phyloP scores from a whole-genome alignment of 75 land plant species.

The Cryptomeria japonica region DNA sequence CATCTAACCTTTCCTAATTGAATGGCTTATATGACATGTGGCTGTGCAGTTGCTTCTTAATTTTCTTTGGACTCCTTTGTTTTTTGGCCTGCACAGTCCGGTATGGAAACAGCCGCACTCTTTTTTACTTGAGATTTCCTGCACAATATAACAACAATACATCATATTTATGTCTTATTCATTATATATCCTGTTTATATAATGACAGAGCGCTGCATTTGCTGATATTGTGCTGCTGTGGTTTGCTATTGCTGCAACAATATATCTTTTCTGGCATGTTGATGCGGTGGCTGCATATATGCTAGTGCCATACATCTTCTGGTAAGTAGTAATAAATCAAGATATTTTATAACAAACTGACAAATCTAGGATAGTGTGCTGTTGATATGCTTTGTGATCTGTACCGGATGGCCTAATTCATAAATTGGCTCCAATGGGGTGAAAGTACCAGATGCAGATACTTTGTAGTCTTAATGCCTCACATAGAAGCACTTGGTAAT shows the following conservation, averaged over 20 bases:
- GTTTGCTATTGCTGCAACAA: slow-evolving; percentile 39
- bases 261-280: slow-evolving; percentile 38
- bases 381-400: slow-evolving; percentile 4
- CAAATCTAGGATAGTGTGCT: background rate
- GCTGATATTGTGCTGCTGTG: slow-evolving; percentile 42
- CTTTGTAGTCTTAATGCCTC: background rate
- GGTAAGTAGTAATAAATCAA: slow-evolving; percentile 15
- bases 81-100: slow-evolving; percentile 37
- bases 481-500: background rate
- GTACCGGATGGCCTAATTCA: background rate
- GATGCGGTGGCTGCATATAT: slow-evolving; percentile 37
- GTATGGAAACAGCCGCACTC: slow-evolving; percentile 16
- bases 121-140: background rate
- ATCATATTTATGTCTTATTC: background rate
- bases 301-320: slow-evolving; percentile 36
- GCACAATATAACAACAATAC: background rate
- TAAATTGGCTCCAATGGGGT: background rate
- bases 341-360: background rate
- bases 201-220: slow-evolving; percentile 35
- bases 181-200: background rate
- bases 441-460: background rate
- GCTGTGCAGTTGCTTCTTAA: slow-evolving; percentile 39
- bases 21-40: slow-evolving; percentile 4
- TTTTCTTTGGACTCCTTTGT: slow-evolving; percentile 45
- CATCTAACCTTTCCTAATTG: background rate